Evolutionary conservation across 2,329 filamentous ascomycete species (phyloP).

Genomic region (Colletotrichum plurivorum): DNA sequence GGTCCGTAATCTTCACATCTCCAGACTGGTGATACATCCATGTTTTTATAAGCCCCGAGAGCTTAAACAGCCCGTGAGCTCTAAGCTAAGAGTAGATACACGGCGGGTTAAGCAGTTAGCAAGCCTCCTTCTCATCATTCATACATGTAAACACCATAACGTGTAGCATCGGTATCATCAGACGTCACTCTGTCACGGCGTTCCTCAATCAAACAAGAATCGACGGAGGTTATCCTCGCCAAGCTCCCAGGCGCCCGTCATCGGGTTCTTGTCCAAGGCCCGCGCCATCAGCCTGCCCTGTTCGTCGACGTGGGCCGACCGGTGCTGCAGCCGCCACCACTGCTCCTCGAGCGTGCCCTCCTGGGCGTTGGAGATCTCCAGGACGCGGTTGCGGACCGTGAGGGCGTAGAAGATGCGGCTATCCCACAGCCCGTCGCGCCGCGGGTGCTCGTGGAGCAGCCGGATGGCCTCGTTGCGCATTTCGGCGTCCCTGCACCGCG

Average conservation of each 20-base stretch:
- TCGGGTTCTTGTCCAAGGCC: slow-evolving; percentile 30
- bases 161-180: neutral
- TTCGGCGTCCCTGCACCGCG: slow-evolving; percentile 44
- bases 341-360: slow-evolving; percentile 43
- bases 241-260: slow-evolving; percentile 29
- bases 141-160: neutral
- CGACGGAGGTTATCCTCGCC: slow-evolving; percentile 19
- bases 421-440: slow-evolving; percentile 49
- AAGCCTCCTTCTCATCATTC: neutral
- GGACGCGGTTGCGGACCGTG: slow-evolving; percentile 32
- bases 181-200: neutral
- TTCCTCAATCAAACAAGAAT: slow-evolving; percentile 10
- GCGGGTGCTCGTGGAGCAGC: slow-evolving; percentile 45
- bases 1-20: no score
- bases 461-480: slow-evolving; percentile 46
- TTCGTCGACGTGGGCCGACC: slow-evolving; percentile 32
- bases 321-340: slow-evolving; percentile 40
- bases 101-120: no score
- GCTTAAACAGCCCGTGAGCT: no score
- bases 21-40: no score
- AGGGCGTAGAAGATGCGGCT: slow-evolving; percentile 43
- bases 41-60: no score
- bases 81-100: no score
- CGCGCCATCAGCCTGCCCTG: slow-evolving; percentile 24
- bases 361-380: slow-evolving; percentile 43